These are phyloP conservation scores for Suillus paluster DNA, from an alignment of 768 basidiomycete species.

Conservation along the genomic window DNA sequence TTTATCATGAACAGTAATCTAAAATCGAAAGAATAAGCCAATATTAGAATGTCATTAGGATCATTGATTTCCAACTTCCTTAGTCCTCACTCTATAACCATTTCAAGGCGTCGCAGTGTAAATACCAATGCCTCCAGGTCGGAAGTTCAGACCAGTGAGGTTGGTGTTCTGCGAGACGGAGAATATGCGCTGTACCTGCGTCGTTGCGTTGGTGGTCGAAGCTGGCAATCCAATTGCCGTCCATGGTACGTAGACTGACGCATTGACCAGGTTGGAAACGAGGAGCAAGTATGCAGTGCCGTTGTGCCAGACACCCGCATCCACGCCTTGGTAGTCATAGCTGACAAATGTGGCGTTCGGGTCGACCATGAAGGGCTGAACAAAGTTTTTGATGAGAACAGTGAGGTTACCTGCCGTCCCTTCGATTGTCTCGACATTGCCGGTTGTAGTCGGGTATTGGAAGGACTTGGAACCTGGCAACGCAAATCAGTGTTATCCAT, in stretches of 20 bases:
- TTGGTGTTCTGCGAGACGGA: constrained; percentile 19
- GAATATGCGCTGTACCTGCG: constrained; percentile 22
- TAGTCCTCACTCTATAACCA: neutral
- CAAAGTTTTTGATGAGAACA: neutral
- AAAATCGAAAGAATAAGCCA: neutral
- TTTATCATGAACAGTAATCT: neutral
- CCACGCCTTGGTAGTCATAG: constrained; percentile 26
- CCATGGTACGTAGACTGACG: constrained; percentile 20
- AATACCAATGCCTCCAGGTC: constrained; percentile 24
- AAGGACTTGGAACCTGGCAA: constrained; percentile 31
- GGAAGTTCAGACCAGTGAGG: constrained; percentile 24
- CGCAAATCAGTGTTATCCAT: neutral
- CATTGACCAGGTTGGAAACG: constrained; percentile 15
- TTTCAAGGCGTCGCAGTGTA: constrained; percentile 18
- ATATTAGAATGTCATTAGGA: neutral
- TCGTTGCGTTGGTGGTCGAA: constrained; percentile 16
- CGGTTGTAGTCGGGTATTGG: constrained; percentile 29
- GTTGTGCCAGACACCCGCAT: constrained; percentile 26
- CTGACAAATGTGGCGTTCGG: constrained; percentile 9
- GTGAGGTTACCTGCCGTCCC: constrained; percentile 19
- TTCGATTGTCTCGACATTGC: constrained; percentile 27
- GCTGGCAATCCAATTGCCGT: constrained; percentile 19
- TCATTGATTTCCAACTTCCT: too few species aligned
- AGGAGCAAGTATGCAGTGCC: constrained; percentile 28
- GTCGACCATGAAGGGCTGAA: constrained; percentile 29